These are phyloP conservation scores for Saraca asoca DNA, from an alignment of 331 rosid species.

Conservation along the genomic window DNA sequence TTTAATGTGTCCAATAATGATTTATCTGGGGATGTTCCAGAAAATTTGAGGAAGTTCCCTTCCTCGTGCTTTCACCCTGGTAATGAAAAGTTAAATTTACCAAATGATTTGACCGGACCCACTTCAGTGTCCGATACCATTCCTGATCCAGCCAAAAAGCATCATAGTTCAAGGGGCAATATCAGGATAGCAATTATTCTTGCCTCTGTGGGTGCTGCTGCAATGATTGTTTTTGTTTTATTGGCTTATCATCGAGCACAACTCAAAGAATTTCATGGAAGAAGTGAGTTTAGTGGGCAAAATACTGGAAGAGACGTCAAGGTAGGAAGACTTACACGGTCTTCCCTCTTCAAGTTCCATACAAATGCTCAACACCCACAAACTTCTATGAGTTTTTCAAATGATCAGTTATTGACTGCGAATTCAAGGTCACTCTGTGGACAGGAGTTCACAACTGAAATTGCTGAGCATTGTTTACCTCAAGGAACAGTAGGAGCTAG, in stretches of 20 bases:
- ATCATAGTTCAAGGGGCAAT: slow-evolving; percentile 59
- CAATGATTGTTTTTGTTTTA: slow-evolving; percentile 86
- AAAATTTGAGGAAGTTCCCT: slow-evolving; percentile 65
- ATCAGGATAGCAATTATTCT: slow-evolving; percentile 88
- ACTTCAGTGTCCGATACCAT: slow-evolving; percentile 55
- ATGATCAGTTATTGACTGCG: slow-evolving; percentile 79
- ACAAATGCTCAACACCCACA: slow-evolving; percentile 65
- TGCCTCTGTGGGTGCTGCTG: slow-evolving; percentile 90
- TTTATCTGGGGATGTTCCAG: slow-evolving; percentile 76
- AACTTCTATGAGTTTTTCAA: slow-evolving; percentile 77
- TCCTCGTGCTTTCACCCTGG: slow-evolving; percentile 73
- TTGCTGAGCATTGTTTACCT: slow-evolving; percentile 58
- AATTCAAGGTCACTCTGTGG: slow-evolving; percentile 78
- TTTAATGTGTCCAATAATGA: slow-evolving; percentile 86
- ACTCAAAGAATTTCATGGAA: slow-evolving; percentile 70
- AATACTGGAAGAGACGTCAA: slow-evolving; percentile 68
- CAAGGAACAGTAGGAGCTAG: slow-evolving; percentile 57
- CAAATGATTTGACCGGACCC: slow-evolving; percentile 28
- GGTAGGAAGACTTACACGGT: slow-evolving; percentile 58
- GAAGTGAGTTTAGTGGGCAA: slow-evolving; percentile 66
- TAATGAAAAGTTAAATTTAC: slow-evolving; percentile 54
- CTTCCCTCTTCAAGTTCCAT: slow-evolving; percentile 80
- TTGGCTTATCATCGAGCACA: slow-evolving; percentile 86
- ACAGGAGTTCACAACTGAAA: slow-evolving; percentile 71
- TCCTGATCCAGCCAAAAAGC: slow-evolving; percentile 33